Evolutionary conservation across 2,329 filamentous ascomycete genomes (phyloP).

Genomic region (Beauveria brongniartii): DNA sequence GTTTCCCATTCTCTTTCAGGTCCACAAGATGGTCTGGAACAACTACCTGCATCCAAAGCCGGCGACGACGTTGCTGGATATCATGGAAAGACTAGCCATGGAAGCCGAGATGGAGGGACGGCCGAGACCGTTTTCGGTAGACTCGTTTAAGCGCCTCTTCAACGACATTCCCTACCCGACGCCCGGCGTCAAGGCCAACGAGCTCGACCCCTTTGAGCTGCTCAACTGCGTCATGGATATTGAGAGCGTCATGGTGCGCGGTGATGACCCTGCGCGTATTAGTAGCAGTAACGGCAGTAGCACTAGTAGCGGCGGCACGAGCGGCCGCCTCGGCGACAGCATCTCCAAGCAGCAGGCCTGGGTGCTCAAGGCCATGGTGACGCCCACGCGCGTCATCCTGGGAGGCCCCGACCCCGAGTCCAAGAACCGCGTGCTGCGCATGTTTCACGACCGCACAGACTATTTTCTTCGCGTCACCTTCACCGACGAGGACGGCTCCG

Average conservation of each 20-base stretch:
- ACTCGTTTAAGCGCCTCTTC: slow-evolving; percentile 46
- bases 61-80: slow-evolving; percentile 37
- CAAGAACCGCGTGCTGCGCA: slow-evolving; percentile 64
- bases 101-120: slow-evolving; percentile 18
- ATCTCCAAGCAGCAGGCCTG: slow-evolving; percentile 34
- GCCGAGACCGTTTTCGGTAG: slow-evolving; percentile 36
- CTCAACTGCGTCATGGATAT: slow-evolving; percentile 29
- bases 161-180: slow-evolving; percentile 45
- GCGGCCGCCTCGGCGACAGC: slow-evolving; percentile 18
- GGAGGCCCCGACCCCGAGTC: slow-evolving; percentile 57
- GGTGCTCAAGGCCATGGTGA: slow-evolving; percentile 50
- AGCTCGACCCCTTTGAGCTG: slow-evolving; percentile 34
- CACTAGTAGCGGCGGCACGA: background rate
- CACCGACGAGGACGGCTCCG: slow-evolving; percentile 62
- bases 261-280: slow-evolving; percentile 12
- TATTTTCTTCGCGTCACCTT: slow-evolving; percentile 66
- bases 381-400: slow-evolving; percentile 49
- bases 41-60: slow-evolving; percentile 50
- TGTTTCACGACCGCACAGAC: slow-evolving; percentile 50
- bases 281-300: no score
- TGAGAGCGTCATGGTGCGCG: slow-evolving; percentile 29
- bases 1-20: slow-evolving; percentile 52
- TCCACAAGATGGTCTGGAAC: slow-evolving; percentile 56
- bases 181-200: slow-evolving; percentile 37
- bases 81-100: slow-evolving; percentile 28